phyloP scores from a whole-genome alignment of 306 rosid genomes.

The Morella rubra region DNA sequence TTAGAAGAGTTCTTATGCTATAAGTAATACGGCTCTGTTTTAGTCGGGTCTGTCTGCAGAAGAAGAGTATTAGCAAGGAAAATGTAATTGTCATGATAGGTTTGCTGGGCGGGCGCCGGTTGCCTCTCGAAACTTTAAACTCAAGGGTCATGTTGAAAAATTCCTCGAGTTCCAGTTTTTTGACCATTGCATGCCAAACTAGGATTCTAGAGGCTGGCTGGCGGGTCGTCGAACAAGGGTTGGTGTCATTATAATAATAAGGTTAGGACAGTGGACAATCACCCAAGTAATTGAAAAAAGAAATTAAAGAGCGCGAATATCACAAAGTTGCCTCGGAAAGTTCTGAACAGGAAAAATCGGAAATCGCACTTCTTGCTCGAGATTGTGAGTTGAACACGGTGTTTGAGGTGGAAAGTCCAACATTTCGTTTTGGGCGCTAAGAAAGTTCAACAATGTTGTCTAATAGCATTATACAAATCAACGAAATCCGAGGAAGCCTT shows the following conservation, averaged over 20 bases:
- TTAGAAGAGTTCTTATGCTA: too few relatives aligned
- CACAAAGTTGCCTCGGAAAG: constrained; percentile 1
- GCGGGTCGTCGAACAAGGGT: constrained; percentile 36
- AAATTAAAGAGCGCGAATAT: constrained; percentile 18
- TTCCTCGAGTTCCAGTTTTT: constrained; percentile 37
- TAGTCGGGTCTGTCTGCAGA: too few relatives aligned
- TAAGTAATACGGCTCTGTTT: too few relatives aligned
- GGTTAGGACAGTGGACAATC: neutral
- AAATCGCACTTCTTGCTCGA: constrained; percentile 15
- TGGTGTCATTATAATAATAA: constrained; percentile 15
- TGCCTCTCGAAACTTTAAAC: neutral
- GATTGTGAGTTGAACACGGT: constrained; percentile 22
- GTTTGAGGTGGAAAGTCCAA: constrained; percentile 20
- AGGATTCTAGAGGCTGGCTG: constrained; percentile 29
- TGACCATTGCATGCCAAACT: constrained; percentile 55
- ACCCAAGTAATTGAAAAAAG: constrained; percentile 6
- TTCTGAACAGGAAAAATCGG: neutral
- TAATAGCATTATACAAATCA: neutral
- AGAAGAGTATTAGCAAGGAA: too few relatives aligned
- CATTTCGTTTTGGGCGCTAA: neutral
- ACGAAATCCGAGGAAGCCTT: neutral
- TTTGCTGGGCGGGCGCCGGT: too few relatives aligned
- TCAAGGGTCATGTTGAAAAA: constrained; percentile 27
- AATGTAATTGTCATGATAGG: too few relatives aligned
- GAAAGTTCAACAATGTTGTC: constrained; percentile 19